Conservation (phyloP, 1,284 basidiomycete genomes). For the Austroboletus novae-zelandiae region DNA sequence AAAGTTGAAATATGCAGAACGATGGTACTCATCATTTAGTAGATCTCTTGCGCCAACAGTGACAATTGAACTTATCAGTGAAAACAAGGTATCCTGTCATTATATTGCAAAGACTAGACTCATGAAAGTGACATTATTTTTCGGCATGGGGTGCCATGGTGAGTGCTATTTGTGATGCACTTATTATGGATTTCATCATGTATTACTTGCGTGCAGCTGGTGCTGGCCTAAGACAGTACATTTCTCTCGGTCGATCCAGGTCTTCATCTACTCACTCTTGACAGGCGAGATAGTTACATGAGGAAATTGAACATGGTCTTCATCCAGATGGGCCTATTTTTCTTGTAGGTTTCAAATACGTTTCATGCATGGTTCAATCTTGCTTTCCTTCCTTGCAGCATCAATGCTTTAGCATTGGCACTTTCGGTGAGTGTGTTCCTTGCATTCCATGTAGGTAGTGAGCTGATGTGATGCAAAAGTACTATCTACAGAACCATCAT, state of each 20-base stretch:
- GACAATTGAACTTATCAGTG: conserved; percentile 2
- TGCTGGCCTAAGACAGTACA: conserved; percentile 15
- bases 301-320: not conserved
- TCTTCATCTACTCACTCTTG: not conserved
- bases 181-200: conserved; percentile 18
- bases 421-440: not conserved
- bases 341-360: not conserved
- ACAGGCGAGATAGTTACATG: not conserved
- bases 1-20: no score
- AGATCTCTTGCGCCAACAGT: conserved; percentile 7
- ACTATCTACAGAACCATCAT: not conserved
- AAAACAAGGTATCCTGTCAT: conserved; percentile 3
- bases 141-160: conserved; percentile 3
- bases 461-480: not conserved
- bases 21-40: not conserved
- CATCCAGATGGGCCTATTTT: not conserved
- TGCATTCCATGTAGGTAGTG: not conserved
- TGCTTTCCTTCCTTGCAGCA: not conserved
- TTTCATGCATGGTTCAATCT: not conserved
- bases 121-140: conserved; percentile 1
- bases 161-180: conserved; percentile 20
- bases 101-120: not conserved
- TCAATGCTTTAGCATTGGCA: not conserved
- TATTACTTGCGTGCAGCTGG: conserved; percentile 19
- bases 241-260: not conserved